Percentiles rank a stretch among this genome's conserved stretches.
Evolutionary conservation across 1,284 basidiomycete species (phyloP).

Genomic region (Cystobasidium sp.): DNA sequence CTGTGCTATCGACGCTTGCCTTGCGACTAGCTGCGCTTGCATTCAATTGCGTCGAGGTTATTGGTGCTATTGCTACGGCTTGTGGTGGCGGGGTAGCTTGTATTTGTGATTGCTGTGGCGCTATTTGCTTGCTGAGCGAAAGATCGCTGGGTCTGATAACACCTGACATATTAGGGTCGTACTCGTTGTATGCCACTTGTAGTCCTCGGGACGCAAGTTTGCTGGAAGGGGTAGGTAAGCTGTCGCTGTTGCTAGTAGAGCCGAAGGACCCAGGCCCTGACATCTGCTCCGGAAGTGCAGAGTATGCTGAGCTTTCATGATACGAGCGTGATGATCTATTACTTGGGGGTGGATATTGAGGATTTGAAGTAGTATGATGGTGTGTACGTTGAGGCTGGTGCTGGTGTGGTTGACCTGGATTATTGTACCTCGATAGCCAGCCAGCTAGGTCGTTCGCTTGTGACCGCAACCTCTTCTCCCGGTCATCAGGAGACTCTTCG

Average conservation of each 20-base stretch:
- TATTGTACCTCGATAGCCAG: constrained; percentile 22
- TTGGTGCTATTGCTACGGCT: neutral
- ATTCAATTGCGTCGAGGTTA: no score
- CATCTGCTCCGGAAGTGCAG: neutral
- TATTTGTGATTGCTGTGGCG: neutral
- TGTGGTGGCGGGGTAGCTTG: neutral
- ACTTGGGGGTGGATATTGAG: no score
- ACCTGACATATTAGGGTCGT: neutral
- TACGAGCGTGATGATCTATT: neutral
- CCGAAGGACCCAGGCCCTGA: neutral
- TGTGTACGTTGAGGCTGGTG: neutral
- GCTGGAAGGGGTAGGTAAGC: constrained; percentile 12
- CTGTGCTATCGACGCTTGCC: neutral
- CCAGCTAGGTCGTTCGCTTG: constrained; percentile 33
- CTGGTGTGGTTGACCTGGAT: neutral
- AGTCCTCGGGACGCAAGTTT: neutral
- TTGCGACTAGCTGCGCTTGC: no score
- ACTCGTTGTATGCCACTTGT: neutral
- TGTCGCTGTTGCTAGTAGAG: constrained; percentile 28
- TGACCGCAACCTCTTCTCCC: constrained; percentile 11
- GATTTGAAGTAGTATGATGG: no score
- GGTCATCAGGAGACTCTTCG: constrained; percentile 22
- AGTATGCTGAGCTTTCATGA: neutral
- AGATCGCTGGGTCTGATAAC: neutral
- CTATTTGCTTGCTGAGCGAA: neutral